A percentile compares a stretch with the other conserved stretches of the same genome.
phyloP scores from a whole-genome alignment of 1,284 basidiomycete genomes.

The Puccinia brachypodii region DNA sequence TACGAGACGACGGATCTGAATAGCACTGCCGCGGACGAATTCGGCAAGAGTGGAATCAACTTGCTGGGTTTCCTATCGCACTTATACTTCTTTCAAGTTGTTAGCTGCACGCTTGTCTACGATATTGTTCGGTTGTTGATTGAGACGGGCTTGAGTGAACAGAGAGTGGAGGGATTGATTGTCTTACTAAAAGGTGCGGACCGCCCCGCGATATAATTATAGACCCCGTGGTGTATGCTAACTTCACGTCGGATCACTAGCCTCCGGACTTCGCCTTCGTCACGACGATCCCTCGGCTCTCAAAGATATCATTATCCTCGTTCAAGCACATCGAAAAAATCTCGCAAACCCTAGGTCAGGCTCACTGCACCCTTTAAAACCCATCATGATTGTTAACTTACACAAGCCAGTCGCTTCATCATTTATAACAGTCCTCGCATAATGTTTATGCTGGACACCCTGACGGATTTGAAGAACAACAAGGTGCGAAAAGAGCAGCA shows the following conservation, averaged over 20 bases:
- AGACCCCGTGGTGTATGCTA: neutral
- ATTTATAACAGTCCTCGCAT: constrained; percentile 68
- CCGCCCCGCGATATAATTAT: neutral
- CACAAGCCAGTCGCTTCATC: constrained; percentile 51
- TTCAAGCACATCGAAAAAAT: constrained; percentile 70
- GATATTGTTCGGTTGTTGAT: constrained; percentile 82
- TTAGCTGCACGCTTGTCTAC: constrained; percentile 82
- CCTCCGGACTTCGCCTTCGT: constrained; percentile 66
- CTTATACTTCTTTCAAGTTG: constrained; percentile 91
- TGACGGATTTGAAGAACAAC: constrained; percentile 86
- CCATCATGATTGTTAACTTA: neutral
- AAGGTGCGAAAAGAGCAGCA: constrained; percentile 68
- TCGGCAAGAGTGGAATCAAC: constrained; percentile 78
- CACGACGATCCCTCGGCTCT: constrained; percentile 64
- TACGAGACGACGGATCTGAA: constrained; percentile 2
- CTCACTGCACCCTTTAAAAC: neutral
- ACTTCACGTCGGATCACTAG: neutral
- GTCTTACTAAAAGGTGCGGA: constrained; percentile 45
- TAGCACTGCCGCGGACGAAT: constrained; percentile 49
- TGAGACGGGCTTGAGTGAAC: constrained; percentile 54
- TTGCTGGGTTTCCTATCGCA: constrained; percentile 83
- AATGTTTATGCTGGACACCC: constrained; percentile 87
- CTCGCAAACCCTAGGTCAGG: constrained; percentile 53
- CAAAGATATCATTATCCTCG: constrained; percentile 64
- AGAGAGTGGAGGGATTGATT: constrained; percentile 41